A percentile compares a stretch with the other conserved stretches of the same genome.
Conservation (phyloP, 108 stramenopile genomes). For the Fragilariopsis cylindrus region DNA sequence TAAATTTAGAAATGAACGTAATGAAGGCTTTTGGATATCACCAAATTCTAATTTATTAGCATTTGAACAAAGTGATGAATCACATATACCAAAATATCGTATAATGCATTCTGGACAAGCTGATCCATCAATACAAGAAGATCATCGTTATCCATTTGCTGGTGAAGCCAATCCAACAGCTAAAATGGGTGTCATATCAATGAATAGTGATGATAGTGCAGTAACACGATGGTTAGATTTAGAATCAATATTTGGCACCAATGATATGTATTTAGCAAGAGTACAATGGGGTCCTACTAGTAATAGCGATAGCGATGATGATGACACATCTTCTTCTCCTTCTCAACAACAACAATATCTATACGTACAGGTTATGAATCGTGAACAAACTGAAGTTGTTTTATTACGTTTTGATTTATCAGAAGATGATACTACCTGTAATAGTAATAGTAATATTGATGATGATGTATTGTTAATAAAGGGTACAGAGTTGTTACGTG, state of each 20-base stretch:
- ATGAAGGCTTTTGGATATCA: constrained; percentile 90
- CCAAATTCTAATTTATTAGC: constrained; percentile 64
- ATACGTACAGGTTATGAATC: constrained; percentile 38
- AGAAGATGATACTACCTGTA: constrained; percentile 33
- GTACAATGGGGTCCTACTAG: constrained; percentile 22
- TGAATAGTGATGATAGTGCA: constrained; percentile 26
- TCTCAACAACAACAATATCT: constrained; percentile 48
- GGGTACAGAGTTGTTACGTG: constrained; percentile 33
- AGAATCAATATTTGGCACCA: background rate
- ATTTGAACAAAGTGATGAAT: constrained; percentile 83
- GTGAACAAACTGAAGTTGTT: constrained; percentile 46
- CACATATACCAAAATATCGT: constrained; percentile 73
- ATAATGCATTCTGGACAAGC: constrained; percentile 75
- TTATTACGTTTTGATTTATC: constrained; percentile 25
- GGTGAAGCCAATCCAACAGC: constrained; percentile 84
- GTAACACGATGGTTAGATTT: background rate
- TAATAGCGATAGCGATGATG: constrained; percentile 32
- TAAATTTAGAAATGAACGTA: constrained; percentile 85
- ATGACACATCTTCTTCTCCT: constrained; percentile 44
- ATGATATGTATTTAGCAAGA: constrained; percentile 1
- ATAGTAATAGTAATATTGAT: background rate
- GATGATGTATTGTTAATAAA: constrained; percentile 21
- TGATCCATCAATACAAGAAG: constrained; percentile 57
- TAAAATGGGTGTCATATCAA: constrained; percentile 49
- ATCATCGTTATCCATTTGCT: constrained; percentile 94